Base-by-base conservation (phyloP, 2,329 filamentous ascomycete species). In the Microdochium bolleyi region DNA sequence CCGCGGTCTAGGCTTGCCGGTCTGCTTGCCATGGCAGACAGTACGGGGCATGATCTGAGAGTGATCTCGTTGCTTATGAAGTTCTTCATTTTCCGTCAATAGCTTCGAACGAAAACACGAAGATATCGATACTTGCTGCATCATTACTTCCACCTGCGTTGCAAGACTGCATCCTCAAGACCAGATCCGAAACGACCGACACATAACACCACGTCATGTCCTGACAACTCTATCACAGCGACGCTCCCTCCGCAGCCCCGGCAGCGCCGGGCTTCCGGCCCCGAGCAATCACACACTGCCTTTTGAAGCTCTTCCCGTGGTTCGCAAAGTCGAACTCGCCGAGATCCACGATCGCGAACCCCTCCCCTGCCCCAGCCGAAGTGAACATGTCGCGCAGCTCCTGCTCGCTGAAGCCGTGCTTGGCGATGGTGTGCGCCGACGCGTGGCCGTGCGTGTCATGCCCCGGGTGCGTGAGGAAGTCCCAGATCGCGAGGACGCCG, bases 401-500 rank as follows among this genome's bases (percentile, higher is more conserved):
- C 11, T 77, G 74, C 62, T 80, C 70, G 1, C 74, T 77, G 66
- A 92, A 91, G 0, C 87, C 86, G 56, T 83, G 75, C 51, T 86
- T 83, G 30, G 77, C 78, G 21, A 91, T 77, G 0, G 83, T 85
- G 34, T 76, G 67, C 3, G 62, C 54, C 3, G 63, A 61, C 11
- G 56, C 55, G 51, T 55, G 61, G 66, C 64, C 49, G 59, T 57
- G 55, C 16, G 51, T 34, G 37, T 52, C 14, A 41, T 49, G 27
- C 2, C 44, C 34, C 8, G 37, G 73, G 58, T 85, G 80, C 9
- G 82, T 73, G 19, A 87, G 61, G 55, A 90, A 84, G 62, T 91
- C 87, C 48, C 86, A 70, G 52, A 91, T 79, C 49, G 89, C 69
- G 48, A 89, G 70, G 1, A 84, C 79, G 11, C 88, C 88, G 3